Conservation (phyloP, 2,329 filamentous ascomycete genomes). For the Colletotrichum higginsianum region DNA sequence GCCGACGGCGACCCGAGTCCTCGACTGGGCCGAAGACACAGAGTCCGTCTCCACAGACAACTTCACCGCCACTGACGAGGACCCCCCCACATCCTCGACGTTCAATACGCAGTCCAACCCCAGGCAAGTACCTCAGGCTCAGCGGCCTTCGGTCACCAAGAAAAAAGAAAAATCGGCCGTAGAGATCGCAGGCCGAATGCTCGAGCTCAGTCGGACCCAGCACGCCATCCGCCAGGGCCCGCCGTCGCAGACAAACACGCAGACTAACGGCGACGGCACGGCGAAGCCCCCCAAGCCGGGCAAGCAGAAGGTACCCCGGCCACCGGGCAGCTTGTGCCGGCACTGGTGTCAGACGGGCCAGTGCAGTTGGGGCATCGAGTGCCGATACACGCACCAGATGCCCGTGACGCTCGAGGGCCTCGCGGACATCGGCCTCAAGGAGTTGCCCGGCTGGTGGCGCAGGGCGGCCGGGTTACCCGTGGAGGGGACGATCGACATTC, state of each 20-base stretch:
- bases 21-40: conserved; percentile 41
- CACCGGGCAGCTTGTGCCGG: conserved; percentile 53
- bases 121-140: not conserved
- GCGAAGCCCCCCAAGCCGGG: conserved; percentile 9
- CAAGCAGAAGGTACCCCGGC: conserved; percentile 25
- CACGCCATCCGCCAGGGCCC: not conserved
- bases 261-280: not conserved
- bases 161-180: conserved; percentile 18
- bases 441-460: conserved; percentile 61
- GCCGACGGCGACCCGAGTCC: not conserved
- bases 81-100: conserved; percentile 20
- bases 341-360: conserved; percentile 65
- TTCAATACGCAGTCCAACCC: conserved; percentile 5
- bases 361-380: conserved; percentile 61
- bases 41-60: conserved; percentile 35
- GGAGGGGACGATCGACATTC: conserved; percentile 33
- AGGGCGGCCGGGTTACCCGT: conserved; percentile 29
- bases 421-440: conserved; percentile 57
- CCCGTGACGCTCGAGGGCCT: conserved; percentile 59
- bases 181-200: conserved; percentile 23
- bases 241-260: conserved; percentile 1
- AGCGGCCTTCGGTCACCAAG: not conserved
- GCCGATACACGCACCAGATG: conserved; percentile 64
- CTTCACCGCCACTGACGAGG: conserved; percentile 27
- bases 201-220: conserved; percentile 25